Conservation (phyloP, 139 green algal species). For the Eudorina sp. region DNA sequence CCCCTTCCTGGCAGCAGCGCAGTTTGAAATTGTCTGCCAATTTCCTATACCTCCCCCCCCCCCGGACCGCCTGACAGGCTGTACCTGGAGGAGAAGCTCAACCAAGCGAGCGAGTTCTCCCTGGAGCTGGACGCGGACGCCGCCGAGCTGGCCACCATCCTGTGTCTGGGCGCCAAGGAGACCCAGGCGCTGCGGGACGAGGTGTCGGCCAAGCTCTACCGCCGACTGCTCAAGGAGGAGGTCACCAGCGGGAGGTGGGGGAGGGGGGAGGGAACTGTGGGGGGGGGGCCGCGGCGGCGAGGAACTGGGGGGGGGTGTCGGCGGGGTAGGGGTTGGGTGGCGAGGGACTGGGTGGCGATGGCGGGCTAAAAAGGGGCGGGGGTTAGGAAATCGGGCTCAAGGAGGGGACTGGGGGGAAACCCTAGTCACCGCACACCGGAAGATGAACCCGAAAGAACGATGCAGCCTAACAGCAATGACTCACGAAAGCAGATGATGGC, state of each 20-base stretch:
- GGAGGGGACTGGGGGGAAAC: no score
- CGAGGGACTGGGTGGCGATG: no score
- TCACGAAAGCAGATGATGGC: no score
- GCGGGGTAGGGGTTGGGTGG: no score
- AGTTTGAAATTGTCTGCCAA: no score
- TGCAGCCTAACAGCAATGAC: no score
- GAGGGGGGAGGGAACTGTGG: background rate
- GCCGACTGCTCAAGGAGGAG: constrained; percentile 81
- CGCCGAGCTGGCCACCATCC: constrained; percentile 75
- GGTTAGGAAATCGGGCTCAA: no score
- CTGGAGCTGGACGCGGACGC: constrained; percentile 74
- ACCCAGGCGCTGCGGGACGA: constrained; percentile 72
- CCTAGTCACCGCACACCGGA: no score
- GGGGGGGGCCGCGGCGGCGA: no score
- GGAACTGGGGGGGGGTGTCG: background rate
- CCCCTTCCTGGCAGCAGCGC: background rate
- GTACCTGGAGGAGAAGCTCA: constrained; percentile 81
- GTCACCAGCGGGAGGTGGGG: constrained; percentile 67
- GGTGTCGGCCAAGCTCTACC: constrained; percentile 81
- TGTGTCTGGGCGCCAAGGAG: constrained; percentile 89
- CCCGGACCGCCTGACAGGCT: constrained; percentile 5
- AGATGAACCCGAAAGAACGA: no score
- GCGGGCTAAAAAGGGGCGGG: no score
- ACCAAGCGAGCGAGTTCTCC: constrained; percentile 57
- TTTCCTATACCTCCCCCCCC: background rate